Evolutionary conservation across 257 asterid species (phyloP).

Genomic region (Anisodus acutangulus): DNA sequence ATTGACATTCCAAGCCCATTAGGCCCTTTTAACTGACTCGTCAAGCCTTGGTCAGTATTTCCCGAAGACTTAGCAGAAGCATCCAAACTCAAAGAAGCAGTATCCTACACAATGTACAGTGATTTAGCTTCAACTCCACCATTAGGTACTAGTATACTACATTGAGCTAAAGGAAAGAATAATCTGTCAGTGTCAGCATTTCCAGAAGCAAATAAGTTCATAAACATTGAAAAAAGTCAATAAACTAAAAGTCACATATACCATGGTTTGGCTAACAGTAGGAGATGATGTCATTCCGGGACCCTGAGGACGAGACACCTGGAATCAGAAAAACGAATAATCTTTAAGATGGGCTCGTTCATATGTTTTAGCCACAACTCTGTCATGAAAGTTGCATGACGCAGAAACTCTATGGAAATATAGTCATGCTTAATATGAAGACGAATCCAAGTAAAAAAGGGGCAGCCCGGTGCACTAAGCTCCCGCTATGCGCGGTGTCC

Average conservation of each 20-base stretch:
- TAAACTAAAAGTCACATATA: conserved; percentile 13
- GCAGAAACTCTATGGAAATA: not conserved
- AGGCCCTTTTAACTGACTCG: conserved; percentile 68
- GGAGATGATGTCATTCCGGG: conserved; percentile 37
- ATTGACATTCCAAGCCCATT: conserved; percentile 79
- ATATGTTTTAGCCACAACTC: not conserved
- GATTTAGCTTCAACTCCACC: not conserved
- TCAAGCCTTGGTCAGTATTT: conserved; percentile 57
- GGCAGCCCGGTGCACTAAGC: no score
- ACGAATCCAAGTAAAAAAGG: not conserved
- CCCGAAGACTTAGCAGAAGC: conserved; percentile 58
- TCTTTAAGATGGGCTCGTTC: not conserved
- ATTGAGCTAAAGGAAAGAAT: not conserved
- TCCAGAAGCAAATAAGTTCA: not conserved
- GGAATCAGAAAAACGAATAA: not conserved
- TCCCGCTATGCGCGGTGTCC: no score
- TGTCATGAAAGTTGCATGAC: not conserved
- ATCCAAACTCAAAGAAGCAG: conserved; percentile 61
- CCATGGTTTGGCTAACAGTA: conserved; percentile 40
- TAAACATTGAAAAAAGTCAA: not conserved
- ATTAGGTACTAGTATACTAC: conserved; percentile 1
- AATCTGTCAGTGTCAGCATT: not conserved
- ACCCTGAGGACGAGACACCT: conserved; percentile 43
- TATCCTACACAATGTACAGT: conserved; percentile 54
- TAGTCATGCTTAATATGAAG: not conserved